A percentile compares a stretch with the other conserved stretches of the same genome.
These are phyloP conservation scores for Candida tallmaniae DNA, from an alignment of 805 yeast genomes.

Conservation along the genomic window DNA sequence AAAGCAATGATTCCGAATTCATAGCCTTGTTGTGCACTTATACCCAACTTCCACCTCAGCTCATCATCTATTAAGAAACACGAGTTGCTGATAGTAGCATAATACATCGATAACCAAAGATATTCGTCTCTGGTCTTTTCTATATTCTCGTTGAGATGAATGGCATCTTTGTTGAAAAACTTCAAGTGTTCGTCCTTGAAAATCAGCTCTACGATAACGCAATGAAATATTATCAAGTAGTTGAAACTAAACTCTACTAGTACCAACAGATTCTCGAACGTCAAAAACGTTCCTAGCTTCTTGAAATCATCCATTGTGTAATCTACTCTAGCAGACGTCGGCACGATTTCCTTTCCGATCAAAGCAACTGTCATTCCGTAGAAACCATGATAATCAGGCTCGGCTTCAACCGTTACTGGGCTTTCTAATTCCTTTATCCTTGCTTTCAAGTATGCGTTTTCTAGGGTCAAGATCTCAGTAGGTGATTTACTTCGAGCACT, in stretches of 20 bases:
- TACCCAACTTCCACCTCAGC: slow-evolving; percentile 14
- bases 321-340: slow-evolving; percentile 4
- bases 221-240: slow-evolving; percentile 14
- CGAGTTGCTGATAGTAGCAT: slow-evolving; percentile 25
- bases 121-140: slow-evolving; percentile 20
- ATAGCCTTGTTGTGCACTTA: slow-evolving; percentile 20
- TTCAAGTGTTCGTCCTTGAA: slow-evolving; percentile 11
- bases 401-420: not conserved
- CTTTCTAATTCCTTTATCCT: not conserved
- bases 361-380: slow-evolving; percentile 8
- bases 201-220: slow-evolving; percentile 9
- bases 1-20: slow-evolving; percentile 22
- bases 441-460: not conserved
- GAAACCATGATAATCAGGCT: slow-evolving; percentile 3
- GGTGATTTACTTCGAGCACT: not conserved
- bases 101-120: slow-evolving; percentile 24
- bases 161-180: slow-evolving; percentile 18
- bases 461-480: not conserved
- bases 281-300: slow-evolving; percentile 4
- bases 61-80: slow-evolving; percentile 20
- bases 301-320: slow-evolving; percentile 6
- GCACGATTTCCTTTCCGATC: slow-evolving; percentile 14
- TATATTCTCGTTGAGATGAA: slow-evolving; percentile 21
- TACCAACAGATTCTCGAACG: slow-evolving; percentile 3
- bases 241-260: slow-evolving; percentile 11